Base-by-base conservation (phyloP, 306 rosid genomes). In the Cucurbita argyrosperma region DNA sequence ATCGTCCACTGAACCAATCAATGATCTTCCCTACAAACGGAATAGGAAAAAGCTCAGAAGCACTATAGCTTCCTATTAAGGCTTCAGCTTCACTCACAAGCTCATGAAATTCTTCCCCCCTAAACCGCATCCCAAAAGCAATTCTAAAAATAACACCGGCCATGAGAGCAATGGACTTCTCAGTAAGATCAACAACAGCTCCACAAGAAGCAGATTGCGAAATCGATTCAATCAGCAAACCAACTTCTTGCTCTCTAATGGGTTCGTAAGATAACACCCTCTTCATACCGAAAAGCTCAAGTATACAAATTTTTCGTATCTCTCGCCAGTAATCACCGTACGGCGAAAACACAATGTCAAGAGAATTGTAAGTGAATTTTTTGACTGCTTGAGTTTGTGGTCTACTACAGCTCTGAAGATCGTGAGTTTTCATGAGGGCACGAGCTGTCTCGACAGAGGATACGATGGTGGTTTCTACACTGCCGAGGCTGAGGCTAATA, bases 1-100 rank as follows among this genome's bases (percentile, higher is more conserved):
- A 14, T 1, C 5, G 19, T 11, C 90, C 89, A n/a, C 58, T 78
- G 0, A 86, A 9, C 62, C 83, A 70, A 70, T 90, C 96, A 19
- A 87, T 35, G 51, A 84, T 37, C 89, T 88, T 85, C 4, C 87
- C 87, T 65, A 87, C 7, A 12, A 61, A 43, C 1, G 79, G 52
- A 10, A 85, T 85, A 1, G 23, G 6, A 45, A 87, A 63, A 75
- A 59, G 69, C 18, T 89, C 89, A 6, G 76, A 74, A 15, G 84
- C 81, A 8, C 56, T 76, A 69, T 81, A 78, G n/a, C 85, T 69
- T 46, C 85, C 94, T 8, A 84, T 1, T 74, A 80, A 13, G 6
- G 26, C 62, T 8, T 5, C 18, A 0, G 67, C 77, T 14, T 77
- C 78, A 3, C 66, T 50, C 4, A 85, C 7, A n/a, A 80, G 15